Conservation (phyloP, 1,139 yeast genomes). For the Nakaseomyces delphensis region DNA sequence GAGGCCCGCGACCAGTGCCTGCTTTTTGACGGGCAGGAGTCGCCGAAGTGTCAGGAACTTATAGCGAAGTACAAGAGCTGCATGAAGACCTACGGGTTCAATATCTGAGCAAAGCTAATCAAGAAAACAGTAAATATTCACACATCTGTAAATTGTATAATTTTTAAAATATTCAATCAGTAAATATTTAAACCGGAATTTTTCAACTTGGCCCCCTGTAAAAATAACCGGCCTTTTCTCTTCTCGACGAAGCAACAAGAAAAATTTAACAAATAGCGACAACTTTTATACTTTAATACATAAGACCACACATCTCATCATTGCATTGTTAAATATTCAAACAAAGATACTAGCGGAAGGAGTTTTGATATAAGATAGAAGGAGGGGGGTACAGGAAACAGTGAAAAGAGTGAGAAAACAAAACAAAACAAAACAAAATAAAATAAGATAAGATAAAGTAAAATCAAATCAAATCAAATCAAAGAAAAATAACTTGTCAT, state of each 20-base stretch:
- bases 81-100: conserved; percentile 89
- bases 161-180: neutral
- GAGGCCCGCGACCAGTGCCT: conserved; percentile 79
- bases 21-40: conserved; percentile 71
- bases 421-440: neutral
- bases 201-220: no score
- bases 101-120: conserved; percentile 23
- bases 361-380: no score
- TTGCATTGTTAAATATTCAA: no score
- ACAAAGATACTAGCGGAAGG: no score
- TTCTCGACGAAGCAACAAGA: neutral
- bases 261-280: no score
- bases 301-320: no score
- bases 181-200: conserved; percentile 18
- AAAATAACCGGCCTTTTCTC: no score
- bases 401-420: neutral
- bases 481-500: neutral
- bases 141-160: neutral
- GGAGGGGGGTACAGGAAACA: neutral
- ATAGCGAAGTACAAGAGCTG: conserved; percentile 69
- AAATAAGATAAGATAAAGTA: neutral
- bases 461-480: neutral
- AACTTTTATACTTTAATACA: no score
- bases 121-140: neutral
- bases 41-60: conserved; percentile 69